A percentile compares a stretch with the other conserved stretches of the same genome.
These are phyloP conservation scores for Daldinia eschscholtzii DNA, from an alignment of 2,329 filamentous ascomycete species.

Conservation along the genomic window DNA sequence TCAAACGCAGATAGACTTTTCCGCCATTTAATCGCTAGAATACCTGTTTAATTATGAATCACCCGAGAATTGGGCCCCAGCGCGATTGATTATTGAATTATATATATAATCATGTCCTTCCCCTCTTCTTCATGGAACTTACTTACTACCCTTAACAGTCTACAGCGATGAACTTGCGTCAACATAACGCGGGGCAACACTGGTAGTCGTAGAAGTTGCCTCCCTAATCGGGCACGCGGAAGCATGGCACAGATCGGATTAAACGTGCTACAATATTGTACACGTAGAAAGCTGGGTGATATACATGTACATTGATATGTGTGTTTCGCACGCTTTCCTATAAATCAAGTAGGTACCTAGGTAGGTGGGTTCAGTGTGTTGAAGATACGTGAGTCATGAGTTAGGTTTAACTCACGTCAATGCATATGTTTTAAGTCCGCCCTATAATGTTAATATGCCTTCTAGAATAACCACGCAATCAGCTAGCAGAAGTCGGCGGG, in stretches of 20 bases:
- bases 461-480: background rate
- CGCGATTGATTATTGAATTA: background rate
- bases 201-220: background rate
- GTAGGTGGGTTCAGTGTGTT: background rate
- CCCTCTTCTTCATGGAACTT: background rate
- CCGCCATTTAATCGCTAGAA: background rate
- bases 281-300: background rate
- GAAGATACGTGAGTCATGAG: too few relatives aligned
- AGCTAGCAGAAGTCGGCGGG: background rate
- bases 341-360: background rate
- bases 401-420: background rate
- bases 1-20: background rate
- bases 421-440: background rate
- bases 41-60: background rate
- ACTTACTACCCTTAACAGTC: background rate
- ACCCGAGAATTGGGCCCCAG: background rate
- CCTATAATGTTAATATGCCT: background rate
- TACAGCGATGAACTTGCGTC: background rate
- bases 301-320: constrained; percentile 18
- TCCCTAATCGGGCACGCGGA: background rate
- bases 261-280: constrained; percentile 10
- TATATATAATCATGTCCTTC: too few relatives aligned
- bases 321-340: background rate
- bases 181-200: background rate
- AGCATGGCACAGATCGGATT: background rate